Percentiles rank a stretch among this genome's conserved stretches.
These are phyloP conservation scores for Chaetothyriales sp. DNA, from an alignment of 2,329 filamentous ascomycete species.

Conservation along the genomic window DNA sequence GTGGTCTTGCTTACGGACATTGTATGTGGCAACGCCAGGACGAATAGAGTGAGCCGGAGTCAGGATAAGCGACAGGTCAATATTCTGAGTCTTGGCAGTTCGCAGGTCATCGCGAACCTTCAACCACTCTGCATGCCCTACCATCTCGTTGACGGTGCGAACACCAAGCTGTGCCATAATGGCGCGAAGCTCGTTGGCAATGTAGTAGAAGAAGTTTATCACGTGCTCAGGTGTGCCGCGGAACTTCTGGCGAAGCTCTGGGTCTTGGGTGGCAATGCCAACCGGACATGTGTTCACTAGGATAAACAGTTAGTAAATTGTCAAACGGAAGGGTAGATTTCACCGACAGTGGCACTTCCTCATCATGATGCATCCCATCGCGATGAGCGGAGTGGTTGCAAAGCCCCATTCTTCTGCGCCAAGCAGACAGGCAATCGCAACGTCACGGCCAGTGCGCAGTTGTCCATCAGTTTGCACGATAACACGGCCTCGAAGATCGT, in stretches of 20 bases:
- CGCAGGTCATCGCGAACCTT: slow-evolving; percentile 78
- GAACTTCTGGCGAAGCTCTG: slow-evolving; percentile 89
- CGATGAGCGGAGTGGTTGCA: slow-evolving; percentile 84
- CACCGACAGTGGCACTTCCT: slow-evolving; percentile 37
- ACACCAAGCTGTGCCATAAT: slow-evolving; percentile 96
- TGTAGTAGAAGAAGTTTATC: slow-evolving; percentile 98
- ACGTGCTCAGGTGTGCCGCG: slow-evolving; percentile 85
- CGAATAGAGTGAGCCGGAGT: slow-evolving; percentile 93
- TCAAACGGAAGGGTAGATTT: background rate
- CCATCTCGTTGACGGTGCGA: slow-evolving; percentile 95
- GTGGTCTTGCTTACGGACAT: slow-evolving; percentile 95
- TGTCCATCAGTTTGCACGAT: slow-evolving; percentile 95
- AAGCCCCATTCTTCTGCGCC: slow-evolving; percentile 99
- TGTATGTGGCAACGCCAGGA: slow-evolving; percentile 89
- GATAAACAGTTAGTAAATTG: background rate
- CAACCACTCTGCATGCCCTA: slow-evolving; percentile 76
- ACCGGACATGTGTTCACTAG: slow-evolving; percentile 67
- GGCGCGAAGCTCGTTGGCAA: slow-evolving; percentile 86
- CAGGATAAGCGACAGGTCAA: slow-evolving; percentile 81
- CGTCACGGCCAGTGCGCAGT: slow-evolving; percentile 78
- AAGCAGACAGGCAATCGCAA: slow-evolving; percentile 85
- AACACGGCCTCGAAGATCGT: slow-evolving; percentile 88
- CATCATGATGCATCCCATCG: slow-evolving; percentile 97
- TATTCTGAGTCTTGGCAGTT: slow-evolving; percentile 79
- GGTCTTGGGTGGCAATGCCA: slow-evolving; percentile 89